Base-by-base conservation (phyloP, 345 rosid genomes). In the Kandelia obovata region DNA sequence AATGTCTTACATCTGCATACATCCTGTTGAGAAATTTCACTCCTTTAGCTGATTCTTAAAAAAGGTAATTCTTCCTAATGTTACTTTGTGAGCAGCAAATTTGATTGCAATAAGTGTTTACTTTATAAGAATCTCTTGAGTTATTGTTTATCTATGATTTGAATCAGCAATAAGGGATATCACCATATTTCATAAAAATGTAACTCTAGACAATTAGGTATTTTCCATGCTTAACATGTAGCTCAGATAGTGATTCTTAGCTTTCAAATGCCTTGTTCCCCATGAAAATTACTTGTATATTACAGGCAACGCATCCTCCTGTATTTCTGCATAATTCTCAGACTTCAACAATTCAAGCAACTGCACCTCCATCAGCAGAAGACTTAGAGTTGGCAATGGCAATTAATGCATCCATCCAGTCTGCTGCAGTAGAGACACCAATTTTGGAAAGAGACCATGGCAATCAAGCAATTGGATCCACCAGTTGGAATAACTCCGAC, bases 311-410 rank as follows among this genome's bases (percentile, higher is more conserved):
- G 37, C 92, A 80, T 65, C 98, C 89, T 37, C 81, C 81, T 28
- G 79, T 75, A 55, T 90, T 94, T 83, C 84, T 92, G 67, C 87
- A 43, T 58, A 71, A 75, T 34, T 63, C 83, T n/a, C 80, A 72
- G 64, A 55, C 71, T 32, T 75, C 80, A 4, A 80, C 65, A 71
- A 65, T 35, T 71, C 84, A 73, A 65, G 96, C 92, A 60, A 85
- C 96, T 70, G 94, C 96, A 52, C 96, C 96, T 35, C 80, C 80
- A 28, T 68, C 81, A 30, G 70, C 80, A 19, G 92, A 82, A 73
- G 98, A 90, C 69, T 46, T 78, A 59, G 92, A 87, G 69, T 76
- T 85, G 66, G 91, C 87, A 67, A 85, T 84, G 91, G 98, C 92
- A 66, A 76, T 88, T 66, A 87, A 80, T 75, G 91, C 92, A 58